Percentiles rank a stretch among this genome's conserved stretches.
phyloP scores from a whole-genome alignment of 768 basidiomycete genomes.

The Leccinellum albellum region DNA sequence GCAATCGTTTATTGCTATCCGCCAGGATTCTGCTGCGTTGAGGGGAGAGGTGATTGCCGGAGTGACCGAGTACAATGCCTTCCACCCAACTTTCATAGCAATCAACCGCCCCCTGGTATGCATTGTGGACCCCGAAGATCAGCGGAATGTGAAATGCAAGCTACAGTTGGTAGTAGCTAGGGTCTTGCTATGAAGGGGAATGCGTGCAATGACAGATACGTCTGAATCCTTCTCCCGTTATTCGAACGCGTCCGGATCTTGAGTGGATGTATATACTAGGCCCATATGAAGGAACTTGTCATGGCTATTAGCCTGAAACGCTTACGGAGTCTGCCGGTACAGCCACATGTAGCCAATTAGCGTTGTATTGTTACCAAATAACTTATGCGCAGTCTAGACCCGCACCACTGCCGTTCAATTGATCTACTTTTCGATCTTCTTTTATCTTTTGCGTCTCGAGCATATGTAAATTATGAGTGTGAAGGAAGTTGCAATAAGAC shows the following conservation, averaged over 20 bases:
- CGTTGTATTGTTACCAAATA: neutral
- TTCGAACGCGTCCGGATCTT: neutral
- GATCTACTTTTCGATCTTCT: neutral
- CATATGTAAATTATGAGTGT: neutral
- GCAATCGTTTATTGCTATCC: conserved; percentile 12
- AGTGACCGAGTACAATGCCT: conserved; percentile 7
- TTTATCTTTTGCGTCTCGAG: neutral
- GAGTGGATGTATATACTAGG: neutral
- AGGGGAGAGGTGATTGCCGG: conserved; percentile 13
- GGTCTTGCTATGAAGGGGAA: neutral
- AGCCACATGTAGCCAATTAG: neutral
- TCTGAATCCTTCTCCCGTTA: neutral
- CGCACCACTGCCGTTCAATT: neutral
- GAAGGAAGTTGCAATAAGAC: neutral
- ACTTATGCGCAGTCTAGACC: neutral
- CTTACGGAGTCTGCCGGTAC: neutral
- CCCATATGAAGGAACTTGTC: neutral
- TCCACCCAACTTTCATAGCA: conserved; percentile 10
- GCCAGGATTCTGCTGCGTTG: neutral
- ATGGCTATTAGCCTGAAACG: neutral
- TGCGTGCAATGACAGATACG: neutral
- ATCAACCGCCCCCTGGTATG: conserved; percentile 14
- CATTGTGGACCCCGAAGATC: conserved; percentile 13
- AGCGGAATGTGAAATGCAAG: conserved; percentile 1
- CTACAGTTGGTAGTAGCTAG: neutral